Evolutionary conservation across 148 eudicot genomes (phyloP).

Genomic region (Nepenthes mirabilis): DNA sequence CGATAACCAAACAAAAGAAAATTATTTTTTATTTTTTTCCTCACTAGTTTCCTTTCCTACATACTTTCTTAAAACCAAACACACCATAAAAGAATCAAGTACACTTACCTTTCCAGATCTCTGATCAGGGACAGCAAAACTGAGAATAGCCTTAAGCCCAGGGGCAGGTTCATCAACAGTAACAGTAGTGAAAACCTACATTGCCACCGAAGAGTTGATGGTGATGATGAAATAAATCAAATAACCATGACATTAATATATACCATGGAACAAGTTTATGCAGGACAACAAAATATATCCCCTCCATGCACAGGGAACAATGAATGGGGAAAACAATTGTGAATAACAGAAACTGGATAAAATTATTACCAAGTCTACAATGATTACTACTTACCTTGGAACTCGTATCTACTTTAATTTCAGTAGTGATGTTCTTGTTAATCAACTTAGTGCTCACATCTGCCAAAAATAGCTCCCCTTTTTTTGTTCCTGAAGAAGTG

Average conservation of each 20-base stretch:
- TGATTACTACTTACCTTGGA: slow-evolving; percentile 41
- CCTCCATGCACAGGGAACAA: no score
- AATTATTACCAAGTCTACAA: background rate
- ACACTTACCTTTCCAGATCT: slow-evolving; percentile 51
- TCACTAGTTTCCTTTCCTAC: no score
- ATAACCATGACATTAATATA: no score
- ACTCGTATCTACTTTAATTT: slow-evolving; percentile 69
- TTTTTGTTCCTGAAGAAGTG: slow-evolving; percentile 57
- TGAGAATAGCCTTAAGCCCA: slow-evolving; percentile 51
- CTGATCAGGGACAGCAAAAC: slow-evolving; percentile 52
- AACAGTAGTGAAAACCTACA: slow-evolving; percentile 18
- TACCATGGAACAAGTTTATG: no score
- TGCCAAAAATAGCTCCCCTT: slow-evolving; percentile 55
- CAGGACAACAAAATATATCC: no score
- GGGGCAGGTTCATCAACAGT: slow-evolving; percentile 55
- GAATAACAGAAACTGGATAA: no score
- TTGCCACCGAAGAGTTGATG: background rate
- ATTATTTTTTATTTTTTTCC: no score
- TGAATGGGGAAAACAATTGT: no score
- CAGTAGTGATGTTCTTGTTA: slow-evolving; percentile 63
- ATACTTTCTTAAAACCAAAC: no score
- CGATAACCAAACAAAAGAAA: no score
- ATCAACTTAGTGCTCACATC: slow-evolving; percentile 62
- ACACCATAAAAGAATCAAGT: background rate
- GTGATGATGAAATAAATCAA: no score